phyloP scores from a whole-genome alignment of 495 filamentous ascomycete species.

The Daldinia bambusicola region DNA sequence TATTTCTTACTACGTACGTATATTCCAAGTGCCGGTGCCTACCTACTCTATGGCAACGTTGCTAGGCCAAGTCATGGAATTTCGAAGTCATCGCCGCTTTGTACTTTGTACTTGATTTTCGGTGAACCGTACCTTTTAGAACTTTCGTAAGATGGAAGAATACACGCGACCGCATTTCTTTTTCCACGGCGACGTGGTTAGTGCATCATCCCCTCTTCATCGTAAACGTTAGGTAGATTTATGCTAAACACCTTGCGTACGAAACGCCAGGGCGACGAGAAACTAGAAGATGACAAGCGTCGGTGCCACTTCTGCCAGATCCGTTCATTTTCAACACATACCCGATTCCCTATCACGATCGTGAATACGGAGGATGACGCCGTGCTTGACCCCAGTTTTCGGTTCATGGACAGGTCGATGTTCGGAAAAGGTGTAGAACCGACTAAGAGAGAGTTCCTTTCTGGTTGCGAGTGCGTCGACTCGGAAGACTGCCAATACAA shows the following conservation, averaged over 20 bases:
- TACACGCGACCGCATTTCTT: slow-evolving; percentile 55
- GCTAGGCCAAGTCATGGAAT: slow-evolving; percentile 24
- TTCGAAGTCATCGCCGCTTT: not conserved
- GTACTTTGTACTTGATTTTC: slow-evolving; percentile 16
- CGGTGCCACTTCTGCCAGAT: slow-evolving; percentile 65
- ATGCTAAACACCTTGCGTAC: not conserved
- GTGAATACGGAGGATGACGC: slow-evolving; percentile 59
- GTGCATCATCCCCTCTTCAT: not conserved
- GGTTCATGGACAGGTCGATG: slow-evolving; percentile 61
- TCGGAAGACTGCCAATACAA: slow-evolving; percentile 59
- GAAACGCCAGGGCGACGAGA: slow-evolving; percentile 18
- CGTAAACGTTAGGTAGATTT: not conserved
- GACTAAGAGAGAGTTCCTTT: slow-evolving; percentile 59
- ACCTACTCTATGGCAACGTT: too few relatives aligned
- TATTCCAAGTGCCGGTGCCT: not conserved
- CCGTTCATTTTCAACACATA: slow-evolving; percentile 55
- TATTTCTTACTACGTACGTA: not conserved
- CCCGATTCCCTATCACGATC: slow-evolving; percentile 56
- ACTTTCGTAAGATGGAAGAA: slow-evolving; percentile 50
- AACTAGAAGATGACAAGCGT: slow-evolving; percentile 42
- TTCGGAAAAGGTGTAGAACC: slow-evolving; percentile 57
- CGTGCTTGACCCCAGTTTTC: slow-evolving; percentile 60
- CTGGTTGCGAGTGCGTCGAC: slow-evolving; percentile 64
- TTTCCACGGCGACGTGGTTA: slow-evolving; percentile 53
- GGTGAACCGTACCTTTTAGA: slow-evolving; percentile 2